These are phyloP conservation scores for Komagataea norvegica DNA, from an alignment of 1,139 yeast species.

Conservation along the genomic window DNA sequence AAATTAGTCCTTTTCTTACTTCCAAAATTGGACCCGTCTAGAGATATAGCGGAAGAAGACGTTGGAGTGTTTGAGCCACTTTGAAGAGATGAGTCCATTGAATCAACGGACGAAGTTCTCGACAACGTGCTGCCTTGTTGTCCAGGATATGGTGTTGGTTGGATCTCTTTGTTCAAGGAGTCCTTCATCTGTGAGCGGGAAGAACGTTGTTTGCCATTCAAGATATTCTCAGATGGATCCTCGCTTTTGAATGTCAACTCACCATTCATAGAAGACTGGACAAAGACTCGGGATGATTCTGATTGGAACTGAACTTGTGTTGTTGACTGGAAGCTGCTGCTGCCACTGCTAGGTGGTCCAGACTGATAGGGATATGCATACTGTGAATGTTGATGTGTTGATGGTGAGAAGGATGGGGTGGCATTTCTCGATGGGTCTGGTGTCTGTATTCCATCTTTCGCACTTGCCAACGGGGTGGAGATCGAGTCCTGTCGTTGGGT, in stretches of 20 bases:
- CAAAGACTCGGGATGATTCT: background rate
- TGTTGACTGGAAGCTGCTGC: background rate
- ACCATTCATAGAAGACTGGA: background rate
- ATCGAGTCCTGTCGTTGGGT: constrained; percentile 12
- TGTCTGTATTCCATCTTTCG: constrained; percentile 2
- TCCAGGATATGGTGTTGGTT: constrained; percentile 1
- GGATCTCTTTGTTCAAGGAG: background rate
- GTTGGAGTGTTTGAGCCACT: constrained; percentile 11
- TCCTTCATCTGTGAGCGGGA: background rate
- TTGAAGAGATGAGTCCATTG: constrained; percentile 5
- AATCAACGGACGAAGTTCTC: constrained; percentile 14
- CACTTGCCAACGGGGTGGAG: background rate
- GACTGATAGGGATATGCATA: background rate
- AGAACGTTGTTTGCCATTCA: no score
- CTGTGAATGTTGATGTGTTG: constrained; percentile 1
- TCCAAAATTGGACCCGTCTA: constrained; percentile 2
- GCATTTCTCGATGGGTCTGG: constrained; percentile 2
- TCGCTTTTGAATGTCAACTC: constrained; percentile 9
- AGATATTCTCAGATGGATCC: no score
- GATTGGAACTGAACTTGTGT: background rate
- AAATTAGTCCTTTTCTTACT: constrained; percentile 61
- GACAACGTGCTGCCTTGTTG: constrained; percentile 5
- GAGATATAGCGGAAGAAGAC: constrained; percentile 1
- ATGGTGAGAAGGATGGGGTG: constrained; percentile 3
- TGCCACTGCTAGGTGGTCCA: no score